Evolutionary conservation across 306 rosid genomes (phyloP), one percentile per base, ranked within the genome.

Genomic region (Cajanus cajan): DNA sequence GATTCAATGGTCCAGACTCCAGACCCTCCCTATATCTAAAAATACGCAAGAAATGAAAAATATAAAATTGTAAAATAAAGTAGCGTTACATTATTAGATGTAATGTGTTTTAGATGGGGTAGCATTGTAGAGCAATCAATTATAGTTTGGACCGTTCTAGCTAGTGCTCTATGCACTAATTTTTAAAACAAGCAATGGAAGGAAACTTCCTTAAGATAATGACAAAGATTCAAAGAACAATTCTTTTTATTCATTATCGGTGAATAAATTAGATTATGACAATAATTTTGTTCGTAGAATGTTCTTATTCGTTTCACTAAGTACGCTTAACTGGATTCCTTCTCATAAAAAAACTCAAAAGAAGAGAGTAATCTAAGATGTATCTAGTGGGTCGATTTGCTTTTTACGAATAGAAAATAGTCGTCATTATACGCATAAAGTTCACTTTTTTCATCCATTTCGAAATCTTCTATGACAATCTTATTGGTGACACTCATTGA

Each of bases 101-200:
- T 65, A 45, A 75, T 78, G 68, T 55, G 70, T 37, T 62, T 66
- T 55, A 43, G 28, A 79, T 72, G 87, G 73, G 67, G 68, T 40
- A 47, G 74, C 73, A 80, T 59, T 75, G 76, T 66, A 33, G 65
- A 74, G 62, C 83, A 86, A 87, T 87, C 85, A 73, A 76, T 82
- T 79, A 52, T 41, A 55, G 69, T 84, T 81, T 86, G 83, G 84
- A 86, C 69, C 89, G 81, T 74, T 82, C 48, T 70, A 34, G 80
- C 63, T 89, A 87, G 86, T 91, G 96, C 80, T 80, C 11, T 8
- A 28, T 67, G 84, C 94, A 91, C 92, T 86, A 75, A 68, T 13
- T 55, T 62, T 68, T 77, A 77, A 81, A 81, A 64, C 68, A 82
- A 64, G 9, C 50, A 41, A 18, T 13, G 2, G 14, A 68, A 44